A percentile compares a stretch with the other conserved stretches of the same genome.
Conservation (phyloP, 176 grass and related monocot genomes). For the Aegilops longissima region DNA sequence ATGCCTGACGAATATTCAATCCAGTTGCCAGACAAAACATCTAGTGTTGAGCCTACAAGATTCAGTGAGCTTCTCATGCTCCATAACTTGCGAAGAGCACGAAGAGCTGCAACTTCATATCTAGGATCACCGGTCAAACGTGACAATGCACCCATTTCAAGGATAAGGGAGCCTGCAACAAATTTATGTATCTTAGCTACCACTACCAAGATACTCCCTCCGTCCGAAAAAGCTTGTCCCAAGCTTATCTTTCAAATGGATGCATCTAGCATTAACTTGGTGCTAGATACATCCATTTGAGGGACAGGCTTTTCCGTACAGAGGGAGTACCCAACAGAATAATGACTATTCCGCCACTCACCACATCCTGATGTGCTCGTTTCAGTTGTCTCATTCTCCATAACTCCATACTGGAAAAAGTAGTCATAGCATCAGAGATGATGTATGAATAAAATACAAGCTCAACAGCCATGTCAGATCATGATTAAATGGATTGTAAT, state of each 20-base stretch:
- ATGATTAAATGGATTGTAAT: neutral
- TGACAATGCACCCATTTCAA: slow-evolving; percentile 95
- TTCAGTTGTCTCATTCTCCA: slow-evolving; percentile 95
- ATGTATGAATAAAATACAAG: slow-evolving; percentile 3
- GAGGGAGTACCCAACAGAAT: neutral
- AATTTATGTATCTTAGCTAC: slow-evolving; percentile 15
- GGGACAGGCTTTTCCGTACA: too few species aligned
- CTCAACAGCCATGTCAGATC: neutral
- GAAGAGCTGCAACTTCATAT: slow-evolving; percentile 90
- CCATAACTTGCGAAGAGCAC: slow-evolving; percentile 92
- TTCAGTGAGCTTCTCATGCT: slow-evolving; percentile 98
- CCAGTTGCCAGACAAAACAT: slow-evolving; percentile 91
- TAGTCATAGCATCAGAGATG: slow-evolving; percentile 18
- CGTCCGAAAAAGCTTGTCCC: too few species aligned
- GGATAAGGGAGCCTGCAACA: slow-evolving; percentile 86
- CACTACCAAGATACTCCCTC: slow-evolving; percentile 9
- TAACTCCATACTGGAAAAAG: slow-evolving; percentile 80
- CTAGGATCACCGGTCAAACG: slow-evolving; percentile 82
- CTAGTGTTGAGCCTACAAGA: slow-evolving; percentile 92
- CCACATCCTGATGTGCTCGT: slow-evolving; percentile 98
- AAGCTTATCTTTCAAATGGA: too few species aligned
- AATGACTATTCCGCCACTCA: slow-evolving; percentile 43
- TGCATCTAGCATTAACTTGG: too few species aligned
- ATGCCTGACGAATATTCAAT: slow-evolving; percentile 95
- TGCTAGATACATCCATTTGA: too few species aligned